Evolutionary conservation across 202 grass and related monocot species (phyloP).

Genomic region (Musa balbisiana): DNA sequence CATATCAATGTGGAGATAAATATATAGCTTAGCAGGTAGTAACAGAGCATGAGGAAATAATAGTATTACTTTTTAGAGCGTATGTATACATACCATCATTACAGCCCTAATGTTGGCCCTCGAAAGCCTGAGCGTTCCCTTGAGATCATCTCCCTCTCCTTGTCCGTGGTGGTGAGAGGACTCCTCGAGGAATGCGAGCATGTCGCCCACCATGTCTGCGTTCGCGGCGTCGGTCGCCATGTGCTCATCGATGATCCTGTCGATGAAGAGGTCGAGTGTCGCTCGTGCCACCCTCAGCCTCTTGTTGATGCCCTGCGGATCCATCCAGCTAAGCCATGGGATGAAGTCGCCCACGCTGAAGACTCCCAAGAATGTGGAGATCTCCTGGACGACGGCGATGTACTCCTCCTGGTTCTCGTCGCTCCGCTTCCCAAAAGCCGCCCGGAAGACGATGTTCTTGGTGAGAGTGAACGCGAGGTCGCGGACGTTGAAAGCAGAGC

Average conservation of each 20-base stretch:
- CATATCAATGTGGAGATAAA: background rate
- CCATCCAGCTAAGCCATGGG: slow-evolving; percentile 58
- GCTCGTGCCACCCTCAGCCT: slow-evolving; percentile 36
- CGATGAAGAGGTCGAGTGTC: slow-evolving; percentile 65
- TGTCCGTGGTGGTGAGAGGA: background rate
- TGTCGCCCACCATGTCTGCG: slow-evolving; percentile 88
- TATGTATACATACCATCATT: slow-evolving; percentile 60
- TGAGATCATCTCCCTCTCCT: slow-evolving; percentile 43
- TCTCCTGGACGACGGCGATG: slow-evolving; percentile 66
- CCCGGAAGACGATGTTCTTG: slow-evolving; percentile 64
- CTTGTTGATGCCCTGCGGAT: slow-evolving; percentile 48
- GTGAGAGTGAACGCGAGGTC: slow-evolving; percentile 69
- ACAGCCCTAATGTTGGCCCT: slow-evolving; percentile 87
- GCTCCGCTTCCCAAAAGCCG: slow-evolving; percentile 55
- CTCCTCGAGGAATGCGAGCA: slow-evolving; percentile 67
- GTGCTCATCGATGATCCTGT: slow-evolving; percentile 86
- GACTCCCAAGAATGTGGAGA: slow-evolving; percentile 69
- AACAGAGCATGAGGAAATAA: background rate
- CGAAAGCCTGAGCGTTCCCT: slow-evolving; percentile 48
- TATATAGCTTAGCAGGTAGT: too few species aligned
- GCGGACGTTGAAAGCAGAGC: slow-evolving; percentile 47
- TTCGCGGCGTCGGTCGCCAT: slow-evolving; percentile 45
- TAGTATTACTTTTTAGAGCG: background rate
- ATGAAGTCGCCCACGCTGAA: slow-evolving; percentile 79
- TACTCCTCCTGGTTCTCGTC: slow-evolving; percentile 53